These are phyloP conservation scores for Marasmius tenuissimus DNA, from an alignment of 1,284 basidiomycete genomes.

Conservation along the genomic window DNA sequence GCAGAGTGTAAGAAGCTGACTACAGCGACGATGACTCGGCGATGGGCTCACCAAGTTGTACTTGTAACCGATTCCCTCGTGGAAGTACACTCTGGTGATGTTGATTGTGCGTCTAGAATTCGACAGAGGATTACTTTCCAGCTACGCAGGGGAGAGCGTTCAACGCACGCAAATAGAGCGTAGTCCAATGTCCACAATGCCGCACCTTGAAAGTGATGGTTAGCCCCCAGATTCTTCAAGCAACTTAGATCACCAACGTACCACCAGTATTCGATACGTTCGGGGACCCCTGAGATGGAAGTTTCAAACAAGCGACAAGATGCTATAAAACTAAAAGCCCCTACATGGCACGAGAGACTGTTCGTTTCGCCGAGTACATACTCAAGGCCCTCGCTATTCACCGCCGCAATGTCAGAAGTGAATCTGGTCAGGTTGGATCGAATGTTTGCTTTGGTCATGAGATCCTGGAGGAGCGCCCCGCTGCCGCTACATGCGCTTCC, in stretches of 20 bases:
- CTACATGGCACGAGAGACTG: constrained; percentile 46
- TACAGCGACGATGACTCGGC: background rate
- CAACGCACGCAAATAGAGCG: constrained; percentile 46
- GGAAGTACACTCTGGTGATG: constrained; percentile 21
- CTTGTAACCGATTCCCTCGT: constrained; percentile 26
- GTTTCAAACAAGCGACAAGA: constrained; percentile 5
- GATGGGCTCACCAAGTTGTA: constrained; percentile 21
- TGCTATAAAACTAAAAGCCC: constrained; percentile 6
- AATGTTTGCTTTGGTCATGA: constrained; percentile 62
- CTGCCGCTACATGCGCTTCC: constrained; percentile 54
- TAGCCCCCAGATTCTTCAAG: background rate
- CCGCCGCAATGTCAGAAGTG: constrained; percentile 48
- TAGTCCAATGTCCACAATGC: constrained; percentile 73
- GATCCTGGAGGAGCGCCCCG: constrained; percentile 48
- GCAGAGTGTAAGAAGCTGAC: background rate
- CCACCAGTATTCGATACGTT: constrained; percentile 64
- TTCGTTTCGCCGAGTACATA: constrained; percentile 67
- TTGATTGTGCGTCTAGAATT: constrained; percentile 16
- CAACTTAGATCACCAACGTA: background rate
- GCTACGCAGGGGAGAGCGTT: background rate
- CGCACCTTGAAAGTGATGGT: constrained; percentile 41
- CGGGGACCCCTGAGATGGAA: constrained; percentile 51
- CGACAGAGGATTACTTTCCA: background rate
- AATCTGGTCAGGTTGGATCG: constrained; percentile 58
- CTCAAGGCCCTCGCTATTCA: constrained; percentile 43